phyloP scores from a whole-genome alignment of 2,329 filamentous ascomycete species.

The Diaporthe australafricana region DNA sequence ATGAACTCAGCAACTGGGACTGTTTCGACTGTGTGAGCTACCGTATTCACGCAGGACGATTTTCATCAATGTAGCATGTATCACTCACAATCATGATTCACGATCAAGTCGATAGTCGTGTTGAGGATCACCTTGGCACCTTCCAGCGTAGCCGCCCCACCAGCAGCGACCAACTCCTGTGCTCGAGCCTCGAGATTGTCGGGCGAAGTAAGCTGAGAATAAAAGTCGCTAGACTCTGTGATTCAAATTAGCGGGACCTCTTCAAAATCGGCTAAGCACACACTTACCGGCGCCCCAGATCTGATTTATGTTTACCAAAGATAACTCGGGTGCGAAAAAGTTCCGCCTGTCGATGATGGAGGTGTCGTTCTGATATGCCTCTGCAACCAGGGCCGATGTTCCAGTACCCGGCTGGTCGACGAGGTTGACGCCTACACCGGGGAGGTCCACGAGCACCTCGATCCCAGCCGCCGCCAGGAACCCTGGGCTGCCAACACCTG shows the following conservation, averaged over 20 bases:
- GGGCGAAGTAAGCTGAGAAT: neutral
- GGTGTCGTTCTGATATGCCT: conserved; percentile 40
- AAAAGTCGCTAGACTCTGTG: neutral
- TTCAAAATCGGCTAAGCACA: no score
- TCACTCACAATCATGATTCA: conserved; percentile 31
- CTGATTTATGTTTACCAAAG: conserved; percentile 40
- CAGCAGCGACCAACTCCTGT: conserved; percentile 38
- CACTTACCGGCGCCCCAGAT: conserved; percentile 34
- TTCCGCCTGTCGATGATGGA: conserved; percentile 38
- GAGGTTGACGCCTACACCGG: conserved; percentile 34
- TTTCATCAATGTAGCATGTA: accelerated
- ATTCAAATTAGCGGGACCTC: neutral
- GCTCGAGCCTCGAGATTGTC: conserved; percentile 36
- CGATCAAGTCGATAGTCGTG: conserved; percentile 40
- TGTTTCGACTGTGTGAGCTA: neutral
- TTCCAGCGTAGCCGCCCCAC: conserved; percentile 39
- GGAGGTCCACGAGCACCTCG: conserved; percentile 26
- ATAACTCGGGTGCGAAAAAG: conserved; percentile 41
- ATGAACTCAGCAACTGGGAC: conserved; percentile 41
- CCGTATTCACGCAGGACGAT: no score
- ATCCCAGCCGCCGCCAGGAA: conserved; percentile 23
- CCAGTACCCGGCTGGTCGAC: conserved; percentile 41
- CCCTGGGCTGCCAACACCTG: conserved; percentile 19
- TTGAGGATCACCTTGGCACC: conserved; percentile 41
- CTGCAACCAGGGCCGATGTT: conserved; percentile 38